Percentiles rank a stretch among this genome's conserved stretches.
phyloP scores from a whole-genome alignment of 2,329 filamentous ascomycete species.

The Pestalotiopsis sp. region DNA sequence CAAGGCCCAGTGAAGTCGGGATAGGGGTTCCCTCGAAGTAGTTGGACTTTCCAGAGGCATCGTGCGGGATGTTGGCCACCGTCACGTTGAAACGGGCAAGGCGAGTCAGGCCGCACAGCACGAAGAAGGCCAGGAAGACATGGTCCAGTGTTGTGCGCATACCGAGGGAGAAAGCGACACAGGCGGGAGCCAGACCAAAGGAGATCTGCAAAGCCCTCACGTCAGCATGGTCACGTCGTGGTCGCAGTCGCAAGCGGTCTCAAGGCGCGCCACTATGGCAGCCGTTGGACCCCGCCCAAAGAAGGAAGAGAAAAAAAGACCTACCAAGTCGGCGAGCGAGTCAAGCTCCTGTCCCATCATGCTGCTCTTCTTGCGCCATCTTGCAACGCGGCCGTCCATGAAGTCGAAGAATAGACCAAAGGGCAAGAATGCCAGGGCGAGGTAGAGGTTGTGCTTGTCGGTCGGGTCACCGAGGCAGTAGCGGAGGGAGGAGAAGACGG shows the following conservation, averaged over 20 bases:
- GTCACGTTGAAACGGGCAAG: slow-evolving; percentile 98
- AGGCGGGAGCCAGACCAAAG: slow-evolving; percentile 89
- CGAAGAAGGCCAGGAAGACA: slow-evolving; percentile 79
- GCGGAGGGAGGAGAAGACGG: slow-evolving; percentile 90
- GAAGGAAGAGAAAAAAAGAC: not conserved
- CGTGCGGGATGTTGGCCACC: slow-evolving; percentile 85
- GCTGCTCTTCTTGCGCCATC: slow-evolving; percentile 95
- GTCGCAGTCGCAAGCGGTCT: slow-evolving; percentile 7
- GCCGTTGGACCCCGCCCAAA: not conserved
- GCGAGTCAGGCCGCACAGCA: slow-evolving; percentile 90
- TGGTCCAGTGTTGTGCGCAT: slow-evolving; percentile 85
- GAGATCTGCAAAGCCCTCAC: slow-evolving; percentile 67
- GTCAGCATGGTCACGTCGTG: not conserved
- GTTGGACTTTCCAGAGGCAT: slow-evolving; percentile 84
- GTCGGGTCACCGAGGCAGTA: slow-evolving; percentile 79
- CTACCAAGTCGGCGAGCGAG: slow-evolving; percentile 90
- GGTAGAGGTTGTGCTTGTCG: slow-evolving; percentile 72
- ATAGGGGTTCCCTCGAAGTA: slow-evolving; percentile 99
- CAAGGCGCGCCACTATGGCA: not conserved
- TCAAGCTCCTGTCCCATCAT: slow-evolving; percentile 98
- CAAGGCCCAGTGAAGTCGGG: slow-evolving; percentile 82
- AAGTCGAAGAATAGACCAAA: slow-evolving; percentile 97
- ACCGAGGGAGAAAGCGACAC: slow-evolving; percentile 85
- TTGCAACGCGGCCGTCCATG: slow-evolving; percentile 93
- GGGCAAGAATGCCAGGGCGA: slow-evolving; percentile 84